Evolutionary conservation across 139 green algal genomes (phyloP).

Genomic region (Coelastrella sp.): DNA sequence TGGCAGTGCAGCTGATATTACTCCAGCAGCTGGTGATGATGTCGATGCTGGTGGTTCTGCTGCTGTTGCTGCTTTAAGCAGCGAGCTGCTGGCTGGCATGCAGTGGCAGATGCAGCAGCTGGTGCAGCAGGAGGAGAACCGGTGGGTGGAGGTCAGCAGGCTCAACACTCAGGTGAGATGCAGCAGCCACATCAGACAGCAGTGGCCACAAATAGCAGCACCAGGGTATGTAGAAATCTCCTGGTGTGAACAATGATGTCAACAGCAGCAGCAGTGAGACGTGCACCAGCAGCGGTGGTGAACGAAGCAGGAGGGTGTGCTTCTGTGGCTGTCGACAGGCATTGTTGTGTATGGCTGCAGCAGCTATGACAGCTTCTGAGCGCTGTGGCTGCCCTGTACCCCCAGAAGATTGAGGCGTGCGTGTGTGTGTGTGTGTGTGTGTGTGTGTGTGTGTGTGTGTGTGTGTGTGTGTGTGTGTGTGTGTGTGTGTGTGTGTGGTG

Average conservation of each 20-base stretch:
- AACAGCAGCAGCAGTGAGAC: no score
- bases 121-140: conserved; percentile 29
- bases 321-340: no score
- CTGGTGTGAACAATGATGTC: no score
- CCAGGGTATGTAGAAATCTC: no score
- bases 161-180: neutral
- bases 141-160: conserved; percentile 17
- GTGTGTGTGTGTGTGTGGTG: neutral
- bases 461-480: neutral
- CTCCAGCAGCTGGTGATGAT: neutral
- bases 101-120: conserved; percentile 47
- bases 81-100: conserved; percentile 24
- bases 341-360: no score
- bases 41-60: neutral
- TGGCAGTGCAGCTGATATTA: neutral
- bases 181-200: neutral
- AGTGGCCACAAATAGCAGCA: neutral
- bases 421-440: no score
- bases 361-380: no score
- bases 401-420: no score
- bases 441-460: neutral
- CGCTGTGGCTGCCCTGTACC: no score
- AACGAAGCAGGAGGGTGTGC: no score
- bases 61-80: conserved; percentile 12
- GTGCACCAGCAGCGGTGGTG: no score